Conservation (phyloP, 2,329 filamentous ascomycete genomes). For the Aspergillus puulaauensis region DNA sequence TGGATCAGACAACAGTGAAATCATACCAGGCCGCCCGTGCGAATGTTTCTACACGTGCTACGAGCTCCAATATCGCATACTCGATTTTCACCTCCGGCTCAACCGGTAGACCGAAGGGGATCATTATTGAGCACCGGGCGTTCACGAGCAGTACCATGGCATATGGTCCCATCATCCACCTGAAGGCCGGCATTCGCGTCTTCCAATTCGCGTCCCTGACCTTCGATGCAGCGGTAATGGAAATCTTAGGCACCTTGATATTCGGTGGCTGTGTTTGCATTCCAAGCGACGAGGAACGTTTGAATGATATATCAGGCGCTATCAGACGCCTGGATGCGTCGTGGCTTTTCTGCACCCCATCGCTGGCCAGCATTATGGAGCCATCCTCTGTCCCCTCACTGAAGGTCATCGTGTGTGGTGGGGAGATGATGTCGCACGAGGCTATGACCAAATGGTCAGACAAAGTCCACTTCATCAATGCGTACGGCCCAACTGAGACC, state of each 20-base stretch:
- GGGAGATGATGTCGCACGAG: slow-evolving; percentile 66
- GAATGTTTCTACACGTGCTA: slow-evolving; percentile 10
- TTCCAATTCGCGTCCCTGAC: slow-evolving; percentile 49
- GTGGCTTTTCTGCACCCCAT: slow-evolving; percentile 48
- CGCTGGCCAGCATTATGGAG: slow-evolving; percentile 41
- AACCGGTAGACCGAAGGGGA: slow-evolving; percentile 39
- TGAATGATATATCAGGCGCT: slow-evolving; percentile 48
- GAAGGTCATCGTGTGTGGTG: slow-evolving; percentile 45
- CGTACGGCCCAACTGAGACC: slow-evolving; percentile 41
- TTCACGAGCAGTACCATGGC: slow-evolving; percentile 32
- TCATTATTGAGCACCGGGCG: slow-evolving; percentile 36
- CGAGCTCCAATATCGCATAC: slow-evolving; percentile 30
- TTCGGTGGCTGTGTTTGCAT: slow-evolving; percentile 51
- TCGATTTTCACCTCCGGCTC: slow-evolving; percentile 39
- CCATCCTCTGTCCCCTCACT: slow-evolving; percentile 41
- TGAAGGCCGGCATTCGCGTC: slow-evolving; percentile 26
- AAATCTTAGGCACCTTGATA: slow-evolving; percentile 38
- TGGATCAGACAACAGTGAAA: slow-evolving; percentile 33
- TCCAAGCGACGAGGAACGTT: slow-evolving; percentile 46
- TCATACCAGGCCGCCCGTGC: slow-evolving; percentile 26
- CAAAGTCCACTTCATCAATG: slow-evolving; percentile 38
- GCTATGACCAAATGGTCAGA: slow-evolving; percentile 69
- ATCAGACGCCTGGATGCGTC: slow-evolving; percentile 53
- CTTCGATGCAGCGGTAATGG: slow-evolving; percentile 46
- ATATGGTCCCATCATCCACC: slow-evolving; percentile 26